These are phyloP conservation scores for Fulvia fulva DNA, from an alignment of 2,329 filamentous ascomycete genomes.

Conservation along the genomic window DNA sequence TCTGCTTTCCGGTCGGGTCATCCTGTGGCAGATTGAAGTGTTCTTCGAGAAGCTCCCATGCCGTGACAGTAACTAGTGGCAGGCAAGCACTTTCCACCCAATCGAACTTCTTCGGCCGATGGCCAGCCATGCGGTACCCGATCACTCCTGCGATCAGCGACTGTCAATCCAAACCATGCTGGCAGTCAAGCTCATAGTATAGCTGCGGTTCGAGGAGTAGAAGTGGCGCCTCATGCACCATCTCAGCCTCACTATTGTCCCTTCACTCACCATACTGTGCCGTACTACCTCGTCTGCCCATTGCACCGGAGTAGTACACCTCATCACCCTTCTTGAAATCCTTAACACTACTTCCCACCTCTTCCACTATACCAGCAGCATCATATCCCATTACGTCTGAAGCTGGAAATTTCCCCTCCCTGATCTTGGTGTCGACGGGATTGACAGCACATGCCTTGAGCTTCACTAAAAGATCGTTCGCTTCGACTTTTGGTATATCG, in stretches of 20 bases:
- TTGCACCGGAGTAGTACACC: constrained; percentile 42
- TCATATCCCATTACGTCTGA: constrained; percentile 43
- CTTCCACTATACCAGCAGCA: constrained; percentile 39
- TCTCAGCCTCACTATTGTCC: no score
- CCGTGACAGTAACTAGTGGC: constrained; percentile 44
- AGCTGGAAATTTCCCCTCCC: constrained; percentile 27
- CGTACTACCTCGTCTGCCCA: constrained; percentile 40
- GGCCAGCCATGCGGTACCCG: constrained; percentile 38
- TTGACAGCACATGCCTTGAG: constrained; percentile 40
- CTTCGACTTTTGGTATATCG: background rate
- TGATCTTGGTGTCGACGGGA: constrained; percentile 39
- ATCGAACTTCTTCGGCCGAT: constrained; percentile 39
- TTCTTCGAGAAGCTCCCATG: constrained; percentile 44
- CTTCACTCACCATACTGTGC: constrained; percentile 35
- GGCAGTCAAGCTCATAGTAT: no score
- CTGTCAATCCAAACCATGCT: background rate
- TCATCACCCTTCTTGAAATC: constrained; percentile 43
- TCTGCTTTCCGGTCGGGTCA: constrained; percentile 31
- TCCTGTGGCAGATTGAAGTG: constrained; percentile 38
- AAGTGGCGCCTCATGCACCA: no score
- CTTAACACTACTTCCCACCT: constrained; percentile 29
- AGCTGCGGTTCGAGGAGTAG: no score
- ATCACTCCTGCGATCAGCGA: constrained; percentile 31
- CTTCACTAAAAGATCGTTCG: constrained; percentile 15
- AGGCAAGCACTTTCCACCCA: constrained; percentile 42